A percentile compares a stretch with the other conserved stretches of the same genome.
These are phyloP conservation scores for Toxoplasma gondii DNA, from an alignment of 169 alveolate genomes.

Conservation along the genomic window DNA sequence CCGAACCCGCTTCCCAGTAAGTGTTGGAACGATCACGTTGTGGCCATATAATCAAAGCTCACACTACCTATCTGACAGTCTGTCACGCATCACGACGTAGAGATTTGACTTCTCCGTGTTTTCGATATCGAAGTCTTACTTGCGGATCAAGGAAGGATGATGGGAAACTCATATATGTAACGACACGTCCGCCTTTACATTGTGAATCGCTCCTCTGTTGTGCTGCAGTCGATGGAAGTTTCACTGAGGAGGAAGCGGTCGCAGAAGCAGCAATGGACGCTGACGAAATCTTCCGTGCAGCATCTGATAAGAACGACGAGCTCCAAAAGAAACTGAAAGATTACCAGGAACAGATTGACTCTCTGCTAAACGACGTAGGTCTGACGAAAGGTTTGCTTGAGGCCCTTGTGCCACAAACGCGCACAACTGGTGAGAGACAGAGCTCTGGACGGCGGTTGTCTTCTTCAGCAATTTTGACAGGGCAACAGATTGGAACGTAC, in stretches of 20 bases:
- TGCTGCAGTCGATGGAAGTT: slow-evolving; percentile 1
- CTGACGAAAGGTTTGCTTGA: not conserved
- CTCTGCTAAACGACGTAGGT: not conserved
- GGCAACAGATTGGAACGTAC: not conserved
- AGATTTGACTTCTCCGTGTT: too few species aligned
- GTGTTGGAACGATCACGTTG: not conserved
- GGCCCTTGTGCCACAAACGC: not conserved
- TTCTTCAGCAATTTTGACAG: not conserved
- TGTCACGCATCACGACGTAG: too few species aligned
- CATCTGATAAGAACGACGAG: not conserved
- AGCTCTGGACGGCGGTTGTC: slow-evolving; percentile 1
- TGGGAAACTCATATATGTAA: too few species aligned
- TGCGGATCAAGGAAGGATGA: too few species aligned
- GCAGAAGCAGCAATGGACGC: slow-evolving; percentile 2
- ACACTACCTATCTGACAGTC: too few species aligned
- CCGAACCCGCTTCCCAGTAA: not conserved
- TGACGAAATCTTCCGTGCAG: not conserved
- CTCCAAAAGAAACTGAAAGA: not conserved
- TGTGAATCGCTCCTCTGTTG: not conserved
- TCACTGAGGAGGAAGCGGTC: not conserved
- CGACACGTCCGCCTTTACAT: too few species aligned
- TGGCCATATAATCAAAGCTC: too few species aligned
- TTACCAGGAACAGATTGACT: not conserved
- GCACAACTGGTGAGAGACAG: not conserved
- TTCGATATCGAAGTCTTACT: too few species aligned